phyloP scores from a whole-genome alignment of 306 rosid species.

The Cucumis hystrix region DNA sequence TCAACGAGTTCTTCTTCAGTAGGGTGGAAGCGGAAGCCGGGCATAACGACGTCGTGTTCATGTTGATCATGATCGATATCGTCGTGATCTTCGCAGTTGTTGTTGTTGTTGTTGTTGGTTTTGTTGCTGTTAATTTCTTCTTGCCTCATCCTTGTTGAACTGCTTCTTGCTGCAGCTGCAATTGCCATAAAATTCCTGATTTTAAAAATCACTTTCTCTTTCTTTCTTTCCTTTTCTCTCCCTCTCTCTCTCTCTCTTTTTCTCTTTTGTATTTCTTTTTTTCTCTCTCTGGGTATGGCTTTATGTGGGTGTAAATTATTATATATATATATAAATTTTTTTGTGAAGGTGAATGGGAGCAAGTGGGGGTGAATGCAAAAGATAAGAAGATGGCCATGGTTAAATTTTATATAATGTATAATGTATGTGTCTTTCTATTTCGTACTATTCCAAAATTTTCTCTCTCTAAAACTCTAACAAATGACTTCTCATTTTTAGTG shows the following conservation, averaged over 20 bases:
- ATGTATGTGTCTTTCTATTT: too few relatives aligned
- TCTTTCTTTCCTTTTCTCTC: neutral
- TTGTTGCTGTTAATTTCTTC: slow-evolving; percentile 21
- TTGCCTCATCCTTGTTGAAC: slow-evolving; percentile 25
- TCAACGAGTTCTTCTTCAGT: slow-evolving; percentile 94
- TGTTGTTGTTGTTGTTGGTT: neutral
- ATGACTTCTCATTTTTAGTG: too few relatives aligned
- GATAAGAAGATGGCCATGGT: slow-evolving; percentile 1
- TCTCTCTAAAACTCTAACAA: neutral
- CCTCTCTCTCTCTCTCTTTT: neutral
- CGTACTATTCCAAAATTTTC: too few relatives aligned
- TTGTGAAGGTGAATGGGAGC: neutral
- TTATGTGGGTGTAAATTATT: neutral
- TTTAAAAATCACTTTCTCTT: neutral
- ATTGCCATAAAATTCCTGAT: slow-evolving; percentile 46
- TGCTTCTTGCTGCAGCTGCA: slow-evolving; percentile 20
- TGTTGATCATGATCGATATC: slow-evolving; percentile 32
- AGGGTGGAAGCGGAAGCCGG: slow-evolving; percentile 94
- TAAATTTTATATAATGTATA: too few relatives aligned
- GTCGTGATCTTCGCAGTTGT: neutral
- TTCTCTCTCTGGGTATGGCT: neutral
- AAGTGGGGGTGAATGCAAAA: neutral
- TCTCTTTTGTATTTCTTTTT: neutral
- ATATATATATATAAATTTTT: neutral
- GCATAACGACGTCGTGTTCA: slow-evolving; percentile 94